phyloP scores from a whole-genome alignment of 768 basidiomycete genomes.

The Sistotremastrum niveocremeum region DNA sequence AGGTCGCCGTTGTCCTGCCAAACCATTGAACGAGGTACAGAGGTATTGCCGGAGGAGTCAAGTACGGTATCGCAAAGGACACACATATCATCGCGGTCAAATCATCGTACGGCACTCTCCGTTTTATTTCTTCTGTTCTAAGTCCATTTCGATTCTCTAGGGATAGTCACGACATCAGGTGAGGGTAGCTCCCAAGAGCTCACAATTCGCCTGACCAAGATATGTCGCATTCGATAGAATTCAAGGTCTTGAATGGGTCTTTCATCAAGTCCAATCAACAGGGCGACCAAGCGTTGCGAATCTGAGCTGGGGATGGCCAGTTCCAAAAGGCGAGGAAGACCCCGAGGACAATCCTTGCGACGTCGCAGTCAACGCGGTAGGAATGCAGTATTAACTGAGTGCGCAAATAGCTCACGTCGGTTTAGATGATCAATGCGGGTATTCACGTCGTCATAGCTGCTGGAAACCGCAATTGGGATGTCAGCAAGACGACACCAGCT shows the following conservation, averaged over 20 bases:
- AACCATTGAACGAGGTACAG: constrained; percentile 9
- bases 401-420: neutral
- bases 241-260: constrained; percentile 22
- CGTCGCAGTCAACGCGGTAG: constrained; percentile 17
- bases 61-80: constrained; percentile 22
- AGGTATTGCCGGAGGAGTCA: constrained; percentile 22
- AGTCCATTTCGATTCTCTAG: neutral
- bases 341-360: constrained; percentile 14
- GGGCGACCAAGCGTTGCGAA: constrained; percentile 21
- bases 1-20: no score
- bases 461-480: constrained; percentile 22
- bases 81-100: constrained; percentile 28
- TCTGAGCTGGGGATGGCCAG: constrained; percentile 24
- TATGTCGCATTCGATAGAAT: constrained; percentile 11
- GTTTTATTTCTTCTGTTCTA: neutral
- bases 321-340: neutral
- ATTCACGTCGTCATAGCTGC: constrained; percentile 23
- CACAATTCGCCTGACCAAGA: neutral
- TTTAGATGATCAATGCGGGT: constrained; percentile 18
- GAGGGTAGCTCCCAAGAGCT: neutral
- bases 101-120: constrained; percentile 21
- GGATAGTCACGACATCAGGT: neutral
- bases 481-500: constrained; percentile 21
- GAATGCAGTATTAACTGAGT: neutral
- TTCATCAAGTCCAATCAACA: constrained; percentile 7